Evolutionary conservation across 306 rosid genomes (phyloP).

Genomic region (Rosa rugosa): DNA sequence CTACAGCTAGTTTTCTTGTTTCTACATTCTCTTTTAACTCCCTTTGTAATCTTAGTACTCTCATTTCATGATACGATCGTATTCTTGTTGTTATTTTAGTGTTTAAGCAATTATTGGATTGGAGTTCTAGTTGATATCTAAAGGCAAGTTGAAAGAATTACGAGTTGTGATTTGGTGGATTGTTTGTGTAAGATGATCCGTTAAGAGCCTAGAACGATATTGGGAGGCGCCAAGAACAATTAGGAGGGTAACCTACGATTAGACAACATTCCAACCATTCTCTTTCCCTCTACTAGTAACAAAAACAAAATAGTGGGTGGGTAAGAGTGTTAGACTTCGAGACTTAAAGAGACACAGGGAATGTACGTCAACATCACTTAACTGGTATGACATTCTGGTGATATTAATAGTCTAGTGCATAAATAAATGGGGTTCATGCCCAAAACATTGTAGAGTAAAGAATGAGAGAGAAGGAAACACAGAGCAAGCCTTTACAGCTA

Average conservation of each 20-base stretch:
- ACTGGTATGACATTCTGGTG: conserved; percentile 7
- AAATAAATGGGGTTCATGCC: conserved; percentile 12
- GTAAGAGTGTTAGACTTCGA: background rate
- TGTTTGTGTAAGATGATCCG: background rate
- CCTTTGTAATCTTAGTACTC: too few species aligned
- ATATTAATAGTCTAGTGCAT: background rate
- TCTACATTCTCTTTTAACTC: background rate
- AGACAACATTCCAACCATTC: background rate
- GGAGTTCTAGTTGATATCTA: too few species aligned
- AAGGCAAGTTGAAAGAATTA: too few species aligned
- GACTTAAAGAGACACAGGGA: background rate
- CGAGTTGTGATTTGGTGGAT: background rate
- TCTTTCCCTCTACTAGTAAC: background rate
- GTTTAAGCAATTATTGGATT: too few species aligned
- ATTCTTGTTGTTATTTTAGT: too few species aligned
- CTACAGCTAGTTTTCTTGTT: background rate
- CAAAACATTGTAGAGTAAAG: conserved; percentile 7
- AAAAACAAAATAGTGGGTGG: background rate
- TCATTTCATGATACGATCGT: background rate
- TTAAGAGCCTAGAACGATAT: background rate
- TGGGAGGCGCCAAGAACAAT: background rate
- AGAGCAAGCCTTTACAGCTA: background rate
- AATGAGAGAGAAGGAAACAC: conserved; percentile 13
- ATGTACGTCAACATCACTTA: conserved; percentile 4
- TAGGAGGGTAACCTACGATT: background rate